Conservation (phyloP, 2,329 filamentous ascomycete species). For the Arthrobotrys iridis region DNA sequence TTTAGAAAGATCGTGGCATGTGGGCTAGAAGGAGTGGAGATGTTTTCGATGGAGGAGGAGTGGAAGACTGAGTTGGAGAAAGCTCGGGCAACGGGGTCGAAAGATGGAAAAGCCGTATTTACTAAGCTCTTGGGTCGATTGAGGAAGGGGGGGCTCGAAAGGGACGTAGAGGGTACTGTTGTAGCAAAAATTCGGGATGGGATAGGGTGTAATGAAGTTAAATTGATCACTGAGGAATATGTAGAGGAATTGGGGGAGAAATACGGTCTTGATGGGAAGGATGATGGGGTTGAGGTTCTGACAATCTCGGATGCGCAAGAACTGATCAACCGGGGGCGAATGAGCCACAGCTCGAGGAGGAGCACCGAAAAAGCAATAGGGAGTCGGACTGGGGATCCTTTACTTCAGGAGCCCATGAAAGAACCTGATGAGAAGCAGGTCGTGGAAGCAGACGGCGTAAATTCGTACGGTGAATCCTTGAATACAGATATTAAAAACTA, state of each 20-base stretch:
- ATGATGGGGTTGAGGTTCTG: not conserved
- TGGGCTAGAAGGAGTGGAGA: slow-evolving; percentile 80
- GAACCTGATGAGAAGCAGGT: too few relatives aligned
- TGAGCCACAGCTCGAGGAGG: too few relatives aligned
- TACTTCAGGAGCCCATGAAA: too few relatives aligned
- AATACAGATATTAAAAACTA: too few relatives aligned
- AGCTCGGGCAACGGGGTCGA: slow-evolving; percentile 44
- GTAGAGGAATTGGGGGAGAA: slow-evolving; percentile 13
- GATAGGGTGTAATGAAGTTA: slow-evolving; percentile 63
- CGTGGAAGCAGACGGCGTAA: too few relatives aligned
- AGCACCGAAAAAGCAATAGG: too few relatives aligned
- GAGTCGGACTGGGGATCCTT: too few relatives aligned
- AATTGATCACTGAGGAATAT: slow-evolving; percentile 1
- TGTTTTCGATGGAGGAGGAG: slow-evolving; percentile 76
- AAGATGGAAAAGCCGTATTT: slow-evolving; percentile 57
- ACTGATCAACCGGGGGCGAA: too few relatives aligned
- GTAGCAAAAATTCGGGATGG: slow-evolving; percentile 76
- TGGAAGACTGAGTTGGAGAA: not conserved
- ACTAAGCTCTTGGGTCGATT: not conserved
- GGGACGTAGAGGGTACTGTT: slow-evolving; percentile 68
- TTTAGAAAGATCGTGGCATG: slow-evolving; percentile 85
- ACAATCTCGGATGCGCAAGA: not conserved
- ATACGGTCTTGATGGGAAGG: not conserved
- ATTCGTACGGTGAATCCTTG: too few relatives aligned
- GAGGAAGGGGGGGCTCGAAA: not conserved